Evolutionary conservation across 768 basidiomycete genomes (phyloP).

Genomic region (Candolleomyces eurysporus): DNA sequence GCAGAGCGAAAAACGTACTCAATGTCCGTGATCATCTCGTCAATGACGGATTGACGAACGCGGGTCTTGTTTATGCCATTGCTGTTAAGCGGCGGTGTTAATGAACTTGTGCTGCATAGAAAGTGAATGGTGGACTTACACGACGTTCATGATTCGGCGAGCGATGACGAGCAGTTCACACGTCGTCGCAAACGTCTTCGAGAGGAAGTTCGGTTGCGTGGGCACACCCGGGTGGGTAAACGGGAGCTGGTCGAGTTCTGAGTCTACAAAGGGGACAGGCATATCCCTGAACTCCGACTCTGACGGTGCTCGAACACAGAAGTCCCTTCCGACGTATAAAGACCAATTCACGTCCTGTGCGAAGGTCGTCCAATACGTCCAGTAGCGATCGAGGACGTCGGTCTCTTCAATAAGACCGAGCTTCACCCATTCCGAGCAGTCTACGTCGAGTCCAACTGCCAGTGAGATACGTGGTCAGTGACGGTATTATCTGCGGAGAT

Average conservation of each 20-base stretch:
- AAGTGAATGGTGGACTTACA: slow-evolving; percentile 35
- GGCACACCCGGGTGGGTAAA: slow-evolving; percentile 43
- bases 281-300: slow-evolving; percentile 32
- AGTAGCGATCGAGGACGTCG: slow-evolving; percentile 48
- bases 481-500: neutral
- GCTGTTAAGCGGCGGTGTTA: slow-evolving; percentile 20
- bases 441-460: slow-evolving; percentile 54
- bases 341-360: slow-evolving; percentile 62
- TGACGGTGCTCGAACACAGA: slow-evolving; percentile 39
- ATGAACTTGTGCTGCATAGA: neutral
- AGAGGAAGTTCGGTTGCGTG: slow-evolving; percentile 39
- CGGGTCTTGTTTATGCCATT: slow-evolving; percentile 42
- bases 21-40: slow-evolving; percentile 50
- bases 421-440: slow-evolving; percentile 57
- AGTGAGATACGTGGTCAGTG: neutral
- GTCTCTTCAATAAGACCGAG: slow-evolving; percentile 48
- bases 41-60: slow-evolving; percentile 37
- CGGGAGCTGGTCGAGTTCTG: slow-evolving; percentile 46
- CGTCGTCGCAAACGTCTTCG: slow-evolving; percentile 47
- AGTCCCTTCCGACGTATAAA: slow-evolving; percentile 63
- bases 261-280: slow-evolving; percentile 47
- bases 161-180: slow-evolving; percentile 50
- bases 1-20: slow-evolving; percentile 36
- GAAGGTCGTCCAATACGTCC: neutral
- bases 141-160: slow-evolving; percentile 51